phyloP scores from a whole-genome alignment of 805 yeast genomes.

The Saccharomycopsis guyanensis region DNA sequence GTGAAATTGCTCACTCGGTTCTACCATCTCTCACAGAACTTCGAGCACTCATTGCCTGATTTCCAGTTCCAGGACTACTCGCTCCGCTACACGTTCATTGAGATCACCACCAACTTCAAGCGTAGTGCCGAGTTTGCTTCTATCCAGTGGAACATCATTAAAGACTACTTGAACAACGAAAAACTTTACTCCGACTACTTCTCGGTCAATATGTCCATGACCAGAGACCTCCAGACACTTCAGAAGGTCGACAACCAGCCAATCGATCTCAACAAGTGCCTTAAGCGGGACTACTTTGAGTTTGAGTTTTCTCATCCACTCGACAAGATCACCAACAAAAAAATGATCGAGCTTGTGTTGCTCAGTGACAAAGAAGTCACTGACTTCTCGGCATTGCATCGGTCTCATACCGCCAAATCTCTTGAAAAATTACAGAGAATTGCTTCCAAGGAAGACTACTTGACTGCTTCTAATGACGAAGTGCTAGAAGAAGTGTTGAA shows the following conservation, averaged over 20 bases:
- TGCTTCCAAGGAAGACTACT: conserved; percentile 7
- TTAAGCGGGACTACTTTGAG: conserved; percentile 20
- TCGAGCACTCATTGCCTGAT: conserved; percentile 11
- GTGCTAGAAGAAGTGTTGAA: conserved; percentile 8
- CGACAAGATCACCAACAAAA: conserved; percentile 11
- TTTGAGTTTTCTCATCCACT: conserved; percentile 18
- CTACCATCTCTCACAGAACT: conserved; percentile 10
- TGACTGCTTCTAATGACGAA: conserved; percentile 4
- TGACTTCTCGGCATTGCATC: conserved; percentile 12
- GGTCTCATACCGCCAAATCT: conserved; percentile 9
- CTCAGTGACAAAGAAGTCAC: conserved; percentile 11
- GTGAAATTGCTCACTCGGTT: conserved; percentile 8
- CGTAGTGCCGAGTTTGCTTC: conserved; percentile 8
- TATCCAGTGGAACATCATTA: conserved; percentile 17
- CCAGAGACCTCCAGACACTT: conserved; percentile 9
- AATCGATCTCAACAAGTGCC: conserved; percentile 9
- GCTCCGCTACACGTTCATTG: conserved; percentile 7
- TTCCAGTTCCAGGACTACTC: conserved; percentile 9
- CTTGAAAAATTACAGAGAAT: conserved; percentile 13
- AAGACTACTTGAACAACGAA: conserved; percentile 17
- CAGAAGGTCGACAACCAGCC: not conserved
- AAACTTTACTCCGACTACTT: conserved; percentile 17
- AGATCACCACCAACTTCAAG: conserved; percentile 14
- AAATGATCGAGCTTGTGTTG: conserved; percentile 18
- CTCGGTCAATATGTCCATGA: conserved; percentile 11